Evolutionary conservation across 2,329 filamentous ascomycete genomes (phyloP).

Genomic region (Penicillium griseofulvum): DNA sequence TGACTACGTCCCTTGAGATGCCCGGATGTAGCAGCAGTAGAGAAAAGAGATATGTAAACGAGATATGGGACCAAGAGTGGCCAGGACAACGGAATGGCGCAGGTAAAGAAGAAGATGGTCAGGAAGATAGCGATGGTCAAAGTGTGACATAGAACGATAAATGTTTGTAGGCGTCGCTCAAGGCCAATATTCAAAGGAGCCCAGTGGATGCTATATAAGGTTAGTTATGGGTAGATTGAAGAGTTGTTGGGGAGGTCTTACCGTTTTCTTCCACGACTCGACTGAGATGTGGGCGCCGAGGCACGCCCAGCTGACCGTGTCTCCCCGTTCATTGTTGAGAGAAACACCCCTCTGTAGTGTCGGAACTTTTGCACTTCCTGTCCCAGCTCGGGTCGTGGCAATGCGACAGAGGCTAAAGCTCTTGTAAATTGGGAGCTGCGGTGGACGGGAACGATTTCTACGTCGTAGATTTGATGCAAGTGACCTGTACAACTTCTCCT

Average conservation of each 20-base stretch:
- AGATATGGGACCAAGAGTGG: constrained; percentile 74
- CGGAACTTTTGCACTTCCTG: not conserved
- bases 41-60: constrained; percentile 73
- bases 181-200: constrained; percentile 75
- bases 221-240: not conserved
- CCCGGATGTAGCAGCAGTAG: constrained; percentile 73
- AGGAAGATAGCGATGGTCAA: constrained; percentile 68
- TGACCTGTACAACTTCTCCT: not conserved
- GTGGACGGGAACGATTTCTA: not conserved
- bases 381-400: not conserved
- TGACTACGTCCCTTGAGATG: constrained; percentile 71
- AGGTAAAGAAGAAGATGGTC: constrained; percentile 84
- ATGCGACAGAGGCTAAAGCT: not conserved
- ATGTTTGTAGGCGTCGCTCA: constrained; percentile 70
- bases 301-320: not conserved
- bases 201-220: constrained; percentile 66
- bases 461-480: not conserved
- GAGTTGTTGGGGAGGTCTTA: not conserved
- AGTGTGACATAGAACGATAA: constrained; percentile 72
- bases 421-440: not conserved
- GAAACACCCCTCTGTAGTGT: not conserved
- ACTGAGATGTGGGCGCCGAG: not conserved
- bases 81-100: constrained; percentile 89
- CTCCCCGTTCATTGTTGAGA: constrained; percentile 4
- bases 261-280: constrained; percentile 3